phyloP scores from a whole-genome alignment of 202 grass and related monocot genomes.

The Eragrostis tef region DNA sequence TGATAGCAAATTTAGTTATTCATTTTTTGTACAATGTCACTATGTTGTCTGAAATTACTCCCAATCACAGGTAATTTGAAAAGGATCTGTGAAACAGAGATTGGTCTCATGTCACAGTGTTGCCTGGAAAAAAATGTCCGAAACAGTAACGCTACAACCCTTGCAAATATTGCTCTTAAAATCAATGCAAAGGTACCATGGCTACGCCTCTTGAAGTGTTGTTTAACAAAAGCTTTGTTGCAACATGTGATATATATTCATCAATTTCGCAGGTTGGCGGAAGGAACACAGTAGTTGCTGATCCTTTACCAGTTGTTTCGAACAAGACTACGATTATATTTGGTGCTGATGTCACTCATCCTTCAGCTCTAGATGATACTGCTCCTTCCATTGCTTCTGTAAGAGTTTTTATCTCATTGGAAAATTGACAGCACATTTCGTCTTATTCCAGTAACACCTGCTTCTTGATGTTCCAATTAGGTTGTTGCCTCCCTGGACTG shows the following conservation, averaged over 20 bases:
- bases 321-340: conserved; percentile 66
- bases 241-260: background rate
- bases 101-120: conserved; percentile 69
- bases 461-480: conserved; percentile 41
- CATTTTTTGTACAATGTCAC: background rate
- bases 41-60: conserved; percentile 8
- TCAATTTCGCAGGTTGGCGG: conserved; percentile 58
- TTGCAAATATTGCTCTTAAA: conserved; percentile 75
- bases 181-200: conserved; percentile 76
- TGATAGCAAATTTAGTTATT: background rate
- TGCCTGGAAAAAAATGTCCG: conserved; percentile 44
- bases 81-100: conserved; percentile 71
- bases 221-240: conserved; percentile 3
- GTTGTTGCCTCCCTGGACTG: conserved; percentile 78
- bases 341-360: conserved; percentile 71
- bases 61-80: conserved; percentile 58
- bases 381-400: conserved; percentile 75
- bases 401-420: conserved; percentile 29
- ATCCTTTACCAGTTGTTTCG: conserved; percentile 56
- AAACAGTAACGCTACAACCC: background rate
- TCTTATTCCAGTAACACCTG: conserved; percentile 3
- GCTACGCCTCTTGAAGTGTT: background rate
- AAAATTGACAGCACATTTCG: background rate
- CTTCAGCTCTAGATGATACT: conserved; percentile 56
- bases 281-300: conserved; percentile 58